Conservation (phyloP, 192 early-diverging fungal species). For the Linnemannia elongata region DNA sequence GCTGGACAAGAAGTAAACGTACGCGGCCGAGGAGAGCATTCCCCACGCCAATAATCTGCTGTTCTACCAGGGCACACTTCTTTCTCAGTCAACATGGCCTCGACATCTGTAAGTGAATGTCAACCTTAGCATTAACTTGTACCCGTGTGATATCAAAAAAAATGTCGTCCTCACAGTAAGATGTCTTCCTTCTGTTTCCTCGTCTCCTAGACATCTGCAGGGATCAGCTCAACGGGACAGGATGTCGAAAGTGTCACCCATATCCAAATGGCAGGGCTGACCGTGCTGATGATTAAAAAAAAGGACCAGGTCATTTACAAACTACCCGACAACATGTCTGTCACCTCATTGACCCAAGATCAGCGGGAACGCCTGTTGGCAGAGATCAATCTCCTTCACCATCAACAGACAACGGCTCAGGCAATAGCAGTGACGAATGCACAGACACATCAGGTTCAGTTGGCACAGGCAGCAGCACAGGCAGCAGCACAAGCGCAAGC, state of each 20-base stretch:
- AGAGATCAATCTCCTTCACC: conserved; percentile 64
- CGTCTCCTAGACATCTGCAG: conserved; percentile 6
- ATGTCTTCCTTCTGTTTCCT: neutral
- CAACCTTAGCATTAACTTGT: too few species aligned
- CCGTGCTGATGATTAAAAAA: conserved; percentile 59
- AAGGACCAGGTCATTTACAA: conserved; percentile 69
- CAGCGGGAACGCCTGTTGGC: conserved; percentile 58
- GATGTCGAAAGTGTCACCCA: conserved; percentile 53
- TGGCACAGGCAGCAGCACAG: conserved; percentile 26
- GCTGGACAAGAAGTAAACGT: neutral
- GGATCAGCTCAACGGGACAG: neutral
- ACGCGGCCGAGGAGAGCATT: too few species aligned
- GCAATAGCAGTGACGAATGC: conserved; percentile 40
- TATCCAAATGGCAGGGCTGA: conserved; percentile 59
- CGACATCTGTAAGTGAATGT: conserved; percentile 20
- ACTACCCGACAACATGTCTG: conserved; percentile 68
- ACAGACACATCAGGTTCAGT: conserved; percentile 41
- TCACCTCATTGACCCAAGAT: conserved; percentile 58
- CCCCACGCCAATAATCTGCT: too few species aligned
- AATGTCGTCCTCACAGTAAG: too few species aligned
- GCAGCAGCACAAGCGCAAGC: conserved; percentile 30
- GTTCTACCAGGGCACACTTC: neutral
- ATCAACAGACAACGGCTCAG: conserved; percentile 52
- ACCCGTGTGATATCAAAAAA: too few species aligned
- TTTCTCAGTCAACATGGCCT: conserved; percentile 6